phyloP scores from a whole-genome alignment of 2,329 filamentous ascomycete genomes.

The Aspergillus awamori region DNA sequence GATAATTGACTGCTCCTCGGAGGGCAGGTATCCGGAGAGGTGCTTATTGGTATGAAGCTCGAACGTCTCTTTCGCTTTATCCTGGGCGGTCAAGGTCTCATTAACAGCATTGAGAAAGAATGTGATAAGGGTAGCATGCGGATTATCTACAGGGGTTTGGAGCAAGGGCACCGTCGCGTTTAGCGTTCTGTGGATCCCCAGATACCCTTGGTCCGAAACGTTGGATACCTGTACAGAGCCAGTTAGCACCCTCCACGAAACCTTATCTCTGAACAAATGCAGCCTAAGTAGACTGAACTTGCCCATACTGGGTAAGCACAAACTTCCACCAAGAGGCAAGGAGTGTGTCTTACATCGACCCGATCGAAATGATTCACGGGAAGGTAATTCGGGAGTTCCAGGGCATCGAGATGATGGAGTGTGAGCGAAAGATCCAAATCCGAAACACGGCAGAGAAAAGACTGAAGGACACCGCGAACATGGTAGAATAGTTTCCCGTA shows the following conservation, averaged over 20 bases:
- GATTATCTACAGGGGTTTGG: constrained; percentile 35
- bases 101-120: constrained; percentile 46
- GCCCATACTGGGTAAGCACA: too few relatives aligned
- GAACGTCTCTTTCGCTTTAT: not conserved
- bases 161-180: constrained; percentile 38
- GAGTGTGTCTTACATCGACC: constrained; percentile 40
- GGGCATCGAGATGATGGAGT: constrained; percentile 32
- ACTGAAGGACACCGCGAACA: constrained; percentile 32
- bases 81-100: constrained; percentile 16
- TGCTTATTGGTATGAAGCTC: not conserved
- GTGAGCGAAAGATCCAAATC: constrained; percentile 29
- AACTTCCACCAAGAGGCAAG: too few relatives aligned
- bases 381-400: constrained; percentile 24
- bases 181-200: constrained; percentile 34
- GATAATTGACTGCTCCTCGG: not conserved
- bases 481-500: constrained; percentile 45
- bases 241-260: not conserved
- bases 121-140: constrained; percentile 46
- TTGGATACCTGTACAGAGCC: constrained; percentile 39
- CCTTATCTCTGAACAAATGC: too few relatives aligned
- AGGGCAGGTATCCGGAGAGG: constrained; percentile 14
- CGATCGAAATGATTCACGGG: constrained; percentile 33
- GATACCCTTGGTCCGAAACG: constrained; percentile 41
- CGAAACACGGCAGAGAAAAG: constrained; percentile 35
- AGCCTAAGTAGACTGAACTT: too few relatives aligned